Percentiles rank a stretch among this genome's conserved stretches.
Evolutionary conservation across 2,329 filamentous ascomycete species (phyloP).

Genomic region (Trichoderma citrinoviride): DNA sequence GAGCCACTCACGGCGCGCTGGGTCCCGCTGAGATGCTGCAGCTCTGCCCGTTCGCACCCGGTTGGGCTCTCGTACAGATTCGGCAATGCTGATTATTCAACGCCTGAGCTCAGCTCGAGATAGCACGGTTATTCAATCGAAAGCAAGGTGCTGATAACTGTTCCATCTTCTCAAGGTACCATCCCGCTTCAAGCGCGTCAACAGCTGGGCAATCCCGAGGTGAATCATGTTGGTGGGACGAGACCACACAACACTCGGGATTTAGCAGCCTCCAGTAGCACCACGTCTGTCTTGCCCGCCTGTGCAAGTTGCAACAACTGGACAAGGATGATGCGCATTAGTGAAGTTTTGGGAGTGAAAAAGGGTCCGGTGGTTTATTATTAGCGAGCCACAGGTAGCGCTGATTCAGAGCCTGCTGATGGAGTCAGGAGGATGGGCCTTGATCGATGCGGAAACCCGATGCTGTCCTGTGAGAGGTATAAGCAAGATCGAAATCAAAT

Average conservation of each 20-base stretch:
- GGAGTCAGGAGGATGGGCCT: constrained; percentile 12
- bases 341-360: background rate
- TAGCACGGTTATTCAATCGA: too few relatives aligned
- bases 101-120: background rate
- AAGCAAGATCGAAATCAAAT: background rate
- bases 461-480: background rate
- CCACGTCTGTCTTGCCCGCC: background rate
- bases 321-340: constrained; percentile 1
- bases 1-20: background rate
- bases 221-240: too few relatives aligned
- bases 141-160: too few relatives aligned
- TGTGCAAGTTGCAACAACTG: background rate
- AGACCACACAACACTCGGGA: too few relatives aligned
- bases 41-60: constrained; percentile 2
- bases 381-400: constrained; percentile 18
- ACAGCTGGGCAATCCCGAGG: too few relatives aligned
- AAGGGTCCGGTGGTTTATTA: constrained; percentile 5
- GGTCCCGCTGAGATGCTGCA: constrained; percentile 7
- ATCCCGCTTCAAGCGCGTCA: too few relatives aligned
- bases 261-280: too few relatives aligned
- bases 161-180: too few relatives aligned
- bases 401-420: constrained; percentile 8
- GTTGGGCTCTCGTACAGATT: constrained; percentile 13
- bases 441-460: background rate
- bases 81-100: background rate